These are phyloP conservation scores for Wickerhamiella dianesei DNA, from an alignment of 805 yeast genomes.

Conservation along the genomic window DNA sequence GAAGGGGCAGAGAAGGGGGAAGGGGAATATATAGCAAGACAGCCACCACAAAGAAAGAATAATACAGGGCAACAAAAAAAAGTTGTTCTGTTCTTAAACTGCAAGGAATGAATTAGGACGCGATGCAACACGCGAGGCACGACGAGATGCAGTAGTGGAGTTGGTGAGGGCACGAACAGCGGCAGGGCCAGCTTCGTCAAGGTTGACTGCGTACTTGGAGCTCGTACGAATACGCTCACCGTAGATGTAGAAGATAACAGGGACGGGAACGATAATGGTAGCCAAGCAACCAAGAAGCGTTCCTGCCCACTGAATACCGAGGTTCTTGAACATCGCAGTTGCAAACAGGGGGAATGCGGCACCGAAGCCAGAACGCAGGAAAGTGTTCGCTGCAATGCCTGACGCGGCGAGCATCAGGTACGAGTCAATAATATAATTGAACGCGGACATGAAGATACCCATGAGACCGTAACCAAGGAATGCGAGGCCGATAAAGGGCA, in stretches of 20 bases:
- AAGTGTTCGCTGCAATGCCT: slow-evolving; percentile 54
- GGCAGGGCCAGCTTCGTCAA: not conserved
- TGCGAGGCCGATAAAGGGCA: slow-evolving; percentile 42
- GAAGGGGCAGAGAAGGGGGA: too few relatives aligned
- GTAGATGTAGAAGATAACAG: slow-evolving; percentile 45
- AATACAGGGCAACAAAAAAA: not conserved
- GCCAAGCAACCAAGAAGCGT: slow-evolving; percentile 53
- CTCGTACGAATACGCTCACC: slow-evolving; percentile 43
- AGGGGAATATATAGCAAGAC: too few relatives aligned
- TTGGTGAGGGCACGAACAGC: too few relatives aligned
- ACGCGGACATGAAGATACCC: slow-evolving; percentile 42
- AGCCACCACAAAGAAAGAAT: not conserved
- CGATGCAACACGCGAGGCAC: not conserved
- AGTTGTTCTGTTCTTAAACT: too few relatives aligned
- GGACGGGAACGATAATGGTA: slow-evolving; percentile 46
- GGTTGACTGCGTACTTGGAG: slow-evolving; percentile 39
- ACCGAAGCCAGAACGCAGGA: slow-evolving; percentile 53
- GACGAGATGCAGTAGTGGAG: not conserved
- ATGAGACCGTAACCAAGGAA: slow-evolving; percentile 41
- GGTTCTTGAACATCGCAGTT: slow-evolving; percentile 47
- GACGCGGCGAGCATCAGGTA: slow-evolving; percentile 46
- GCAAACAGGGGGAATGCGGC: slow-evolving; percentile 65
- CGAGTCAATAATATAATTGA: slow-evolving; percentile 49
- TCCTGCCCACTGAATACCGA: slow-evolving; percentile 74
- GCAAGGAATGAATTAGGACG: not conserved